These are phyloP conservation scores for Exophiala sp. DNA, from an alignment of 2,329 filamentous ascomycete species.

Conservation along the genomic window DNA sequence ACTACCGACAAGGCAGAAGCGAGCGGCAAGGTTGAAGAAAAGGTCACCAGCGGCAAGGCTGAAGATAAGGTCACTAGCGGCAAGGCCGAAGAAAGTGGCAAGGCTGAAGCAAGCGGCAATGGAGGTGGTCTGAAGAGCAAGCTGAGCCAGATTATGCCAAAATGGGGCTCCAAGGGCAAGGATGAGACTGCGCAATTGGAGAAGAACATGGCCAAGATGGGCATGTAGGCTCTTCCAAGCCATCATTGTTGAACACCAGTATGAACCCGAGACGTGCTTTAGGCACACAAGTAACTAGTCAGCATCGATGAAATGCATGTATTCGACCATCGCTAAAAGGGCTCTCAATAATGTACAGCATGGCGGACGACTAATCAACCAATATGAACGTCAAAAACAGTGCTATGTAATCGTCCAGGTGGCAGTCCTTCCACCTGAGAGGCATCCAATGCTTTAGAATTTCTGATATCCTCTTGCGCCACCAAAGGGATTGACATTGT, in stretches of 20 bases:
- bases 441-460: neutral
- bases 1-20: neutral
- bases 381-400: neutral
- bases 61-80: neutral
- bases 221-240: neutral
- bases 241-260: neutral
- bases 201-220: constrained; percentile 5
- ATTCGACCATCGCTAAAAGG: too few relatives aligned
- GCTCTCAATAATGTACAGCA: too few relatives aligned
- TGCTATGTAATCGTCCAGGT: neutral
- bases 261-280: too few relatives aligned
- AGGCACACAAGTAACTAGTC: too few relatives aligned
- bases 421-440: neutral
- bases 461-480: constrained; percentile 20
- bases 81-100: neutral
- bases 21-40: neutral
- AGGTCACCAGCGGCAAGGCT: neutral
- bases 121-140: neutral
- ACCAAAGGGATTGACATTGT: constrained; percentile 6
- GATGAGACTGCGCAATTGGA: constrained; percentile 4
- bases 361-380: too few relatives aligned
- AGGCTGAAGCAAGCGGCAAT: neutral
- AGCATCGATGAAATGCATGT: too few relatives aligned
- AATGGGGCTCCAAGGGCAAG: constrained; percentile 7
- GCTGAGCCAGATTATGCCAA: constrained; percentile 11